phyloP scores from a whole-genome alignment of 768 basidiomycete genomes.

The Megacollybia marginata region DNA sequence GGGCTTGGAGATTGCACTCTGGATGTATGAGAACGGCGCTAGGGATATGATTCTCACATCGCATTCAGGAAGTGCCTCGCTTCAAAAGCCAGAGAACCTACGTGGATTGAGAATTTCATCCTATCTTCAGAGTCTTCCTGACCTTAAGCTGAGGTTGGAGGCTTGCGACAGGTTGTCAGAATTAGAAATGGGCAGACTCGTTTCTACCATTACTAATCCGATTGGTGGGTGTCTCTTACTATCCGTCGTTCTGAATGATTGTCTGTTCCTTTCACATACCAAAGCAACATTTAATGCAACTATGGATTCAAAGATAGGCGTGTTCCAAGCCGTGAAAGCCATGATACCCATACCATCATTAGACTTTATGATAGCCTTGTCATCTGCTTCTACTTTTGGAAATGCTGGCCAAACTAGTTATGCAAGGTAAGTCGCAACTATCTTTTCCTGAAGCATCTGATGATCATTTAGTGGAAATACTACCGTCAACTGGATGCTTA shows the following conservation, averaged over 20 bases:
- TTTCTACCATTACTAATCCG: not conserved
- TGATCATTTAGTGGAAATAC: constrained; percentile 11
- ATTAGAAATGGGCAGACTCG: not conserved
- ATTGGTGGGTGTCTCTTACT: constrained; percentile 12
- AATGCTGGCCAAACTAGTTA: constrained; percentile 18
- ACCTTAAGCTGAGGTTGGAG: not conserved
- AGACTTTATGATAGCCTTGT: constrained; percentile 17
- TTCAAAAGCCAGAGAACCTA: not conserved
- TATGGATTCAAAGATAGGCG: constrained; percentile 14
- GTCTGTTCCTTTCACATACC: constrained; percentile 12
- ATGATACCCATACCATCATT: constrained; percentile 6
- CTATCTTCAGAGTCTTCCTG: not conserved
- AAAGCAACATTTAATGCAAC: constrained; percentile 11
- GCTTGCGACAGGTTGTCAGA: not conserved
- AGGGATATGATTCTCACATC: constrained; percentile 28
- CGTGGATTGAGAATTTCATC: not conserved
- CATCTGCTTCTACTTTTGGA: constrained; percentile 13
- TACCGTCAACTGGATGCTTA: constrained; percentile 7
- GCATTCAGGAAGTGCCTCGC: constrained; percentile 16
- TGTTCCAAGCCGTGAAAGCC: constrained; percentile 10
- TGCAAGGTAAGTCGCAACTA: constrained; percentile 11
- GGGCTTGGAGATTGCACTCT: no score
- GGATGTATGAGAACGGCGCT: no score
- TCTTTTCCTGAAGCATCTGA: no score
- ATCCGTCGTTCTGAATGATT: constrained; percentile 11